phyloP scores from a whole-genome alignment of 805 yeast genomes.

The Nakazawaea ernobii region DNA sequence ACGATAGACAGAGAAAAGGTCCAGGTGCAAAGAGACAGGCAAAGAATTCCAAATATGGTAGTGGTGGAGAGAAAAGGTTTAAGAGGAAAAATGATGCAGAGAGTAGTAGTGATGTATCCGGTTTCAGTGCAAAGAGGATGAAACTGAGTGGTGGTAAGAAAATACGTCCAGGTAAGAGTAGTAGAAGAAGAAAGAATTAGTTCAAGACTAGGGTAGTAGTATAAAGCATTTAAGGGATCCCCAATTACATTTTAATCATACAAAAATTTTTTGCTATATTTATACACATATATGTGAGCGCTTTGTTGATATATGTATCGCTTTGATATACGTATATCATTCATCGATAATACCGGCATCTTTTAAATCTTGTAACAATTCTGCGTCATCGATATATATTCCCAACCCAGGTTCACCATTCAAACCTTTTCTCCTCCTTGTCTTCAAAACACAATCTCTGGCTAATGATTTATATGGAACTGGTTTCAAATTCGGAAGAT shows the following conservation, averaged over 20 bases:
- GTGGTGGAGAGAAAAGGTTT: slow-evolving; percentile 74
- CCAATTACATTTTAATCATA: background rate
- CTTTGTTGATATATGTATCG: background rate
- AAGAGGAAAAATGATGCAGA: slow-evolving; percentile 67
- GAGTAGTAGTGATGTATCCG: slow-evolving; percentile 62
- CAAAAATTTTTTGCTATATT: too few relatives aligned
- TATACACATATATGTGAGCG: too few relatives aligned
- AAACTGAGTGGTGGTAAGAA: slow-evolving; percentile 27
- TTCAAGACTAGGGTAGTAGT: slow-evolving; percentile 5
- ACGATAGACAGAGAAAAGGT: slow-evolving; percentile 31
- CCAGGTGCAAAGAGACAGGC: slow-evolving; percentile 64
- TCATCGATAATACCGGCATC: slow-evolving; percentile 19
- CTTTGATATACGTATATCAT: background rate
- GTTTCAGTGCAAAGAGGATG: slow-evolving; percentile 50
- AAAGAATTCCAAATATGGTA: slow-evolving; percentile 69
- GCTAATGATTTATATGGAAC: slow-evolving; percentile 69
- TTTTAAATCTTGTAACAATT: slow-evolving; percentile 46
- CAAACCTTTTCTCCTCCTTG: slow-evolving; percentile 83
- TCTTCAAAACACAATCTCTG: slow-evolving; percentile 84
- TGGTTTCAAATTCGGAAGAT: slow-evolving; percentile 66
- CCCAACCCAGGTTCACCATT: slow-evolving; percentile 63
- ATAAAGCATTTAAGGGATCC: background rate
- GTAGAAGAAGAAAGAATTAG: slow-evolving; percentile 31
- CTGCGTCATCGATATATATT: slow-evolving; percentile 56
- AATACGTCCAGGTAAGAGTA: slow-evolving; percentile 51